These are phyloP conservation scores for Zymoseptoria passerinii DNA, from an alignment of 2,329 filamentous ascomycete species.

Conservation along the genomic window DNA sequence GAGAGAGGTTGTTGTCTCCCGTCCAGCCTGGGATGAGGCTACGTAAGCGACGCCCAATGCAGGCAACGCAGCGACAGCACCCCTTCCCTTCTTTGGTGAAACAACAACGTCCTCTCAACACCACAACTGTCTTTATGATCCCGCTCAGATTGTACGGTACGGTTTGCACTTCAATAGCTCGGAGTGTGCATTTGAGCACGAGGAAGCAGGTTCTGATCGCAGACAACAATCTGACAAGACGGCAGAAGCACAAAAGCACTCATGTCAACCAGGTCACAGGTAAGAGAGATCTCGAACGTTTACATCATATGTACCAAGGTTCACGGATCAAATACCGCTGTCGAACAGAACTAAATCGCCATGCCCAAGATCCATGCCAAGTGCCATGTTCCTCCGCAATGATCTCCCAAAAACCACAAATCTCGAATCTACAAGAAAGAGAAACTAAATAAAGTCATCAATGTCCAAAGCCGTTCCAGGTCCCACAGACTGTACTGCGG, in stretches of 20 bases:
- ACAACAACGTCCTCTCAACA: neutral
- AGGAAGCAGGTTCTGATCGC: no score
- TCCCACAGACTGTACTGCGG: neutral
- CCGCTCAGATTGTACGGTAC: no score
- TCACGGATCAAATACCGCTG: neutral
- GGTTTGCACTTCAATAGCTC: no score
- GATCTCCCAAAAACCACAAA: neutral
- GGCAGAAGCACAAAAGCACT: neutral
- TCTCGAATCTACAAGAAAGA: neutral
- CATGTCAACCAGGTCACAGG: neutral
- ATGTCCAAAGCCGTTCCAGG: neutral
- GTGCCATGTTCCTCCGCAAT: neutral
- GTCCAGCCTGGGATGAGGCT: neutral
- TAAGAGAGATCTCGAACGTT: neutral
- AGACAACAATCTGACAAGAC: neutral
- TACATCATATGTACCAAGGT: neutral
- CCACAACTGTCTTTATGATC: no score
- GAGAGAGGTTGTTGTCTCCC: no score
- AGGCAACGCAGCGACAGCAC: neutral
- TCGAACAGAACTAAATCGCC: neutral
- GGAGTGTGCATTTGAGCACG: no score
- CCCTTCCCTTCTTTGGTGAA: neutral
- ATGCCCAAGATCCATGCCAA: neutral
- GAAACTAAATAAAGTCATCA: neutral
- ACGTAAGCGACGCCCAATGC: neutral